Evolutionary conservation across 2,329 filamentous ascomycete genomes (phyloP).

Genomic region (Talaromyces sp.): DNA sequence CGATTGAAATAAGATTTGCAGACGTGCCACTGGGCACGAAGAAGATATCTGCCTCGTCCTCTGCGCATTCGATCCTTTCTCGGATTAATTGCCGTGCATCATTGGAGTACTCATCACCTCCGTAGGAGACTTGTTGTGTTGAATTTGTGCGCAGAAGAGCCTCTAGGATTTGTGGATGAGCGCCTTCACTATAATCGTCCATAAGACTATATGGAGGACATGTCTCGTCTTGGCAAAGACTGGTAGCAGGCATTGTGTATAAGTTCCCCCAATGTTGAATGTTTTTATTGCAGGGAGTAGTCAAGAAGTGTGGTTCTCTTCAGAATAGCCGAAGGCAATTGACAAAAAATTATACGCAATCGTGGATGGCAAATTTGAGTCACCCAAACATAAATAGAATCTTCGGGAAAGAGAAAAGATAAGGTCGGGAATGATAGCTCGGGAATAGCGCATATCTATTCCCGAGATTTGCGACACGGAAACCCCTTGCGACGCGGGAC

Average conservation of each 20-base stretch:
- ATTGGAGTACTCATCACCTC: conserved; percentile 49
- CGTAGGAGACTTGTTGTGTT: conserved; percentile 53
- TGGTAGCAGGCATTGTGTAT: conserved; percentile 27
- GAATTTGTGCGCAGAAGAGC: conserved; percentile 50
- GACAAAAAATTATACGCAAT: neutral
- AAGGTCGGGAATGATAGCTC: conserved; percentile 23
- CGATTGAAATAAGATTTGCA: conserved; percentile 57
- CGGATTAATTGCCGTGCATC: conserved; percentile 49
- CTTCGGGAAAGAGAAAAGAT: conserved; percentile 19
- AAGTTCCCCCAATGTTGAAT: neutral
- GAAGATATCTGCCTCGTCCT: conserved; percentile 51
- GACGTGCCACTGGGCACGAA: conserved; percentile 58
- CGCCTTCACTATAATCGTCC: conserved; percentile 58
- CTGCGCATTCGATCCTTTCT: conserved; percentile 28
- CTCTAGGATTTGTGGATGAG: conserved; percentile 54
- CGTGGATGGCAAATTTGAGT: conserved; percentile 18
- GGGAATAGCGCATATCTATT: conserved; percentile 26
- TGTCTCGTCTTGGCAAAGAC: conserved; percentile 29
- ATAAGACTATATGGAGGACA: conserved; percentile 49
- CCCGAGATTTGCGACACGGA: conserved; percentile 22
- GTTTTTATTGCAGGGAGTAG: conserved; percentile 4
- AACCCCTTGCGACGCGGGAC: conserved; percentile 16
- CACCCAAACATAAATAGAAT: conserved; percentile 20
- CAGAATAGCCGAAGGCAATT: conserved; percentile 1
- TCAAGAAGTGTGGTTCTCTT: neutral